Conservation (phyloP, 345 rosid genomes). For the Salix arbutifolia region DNA sequence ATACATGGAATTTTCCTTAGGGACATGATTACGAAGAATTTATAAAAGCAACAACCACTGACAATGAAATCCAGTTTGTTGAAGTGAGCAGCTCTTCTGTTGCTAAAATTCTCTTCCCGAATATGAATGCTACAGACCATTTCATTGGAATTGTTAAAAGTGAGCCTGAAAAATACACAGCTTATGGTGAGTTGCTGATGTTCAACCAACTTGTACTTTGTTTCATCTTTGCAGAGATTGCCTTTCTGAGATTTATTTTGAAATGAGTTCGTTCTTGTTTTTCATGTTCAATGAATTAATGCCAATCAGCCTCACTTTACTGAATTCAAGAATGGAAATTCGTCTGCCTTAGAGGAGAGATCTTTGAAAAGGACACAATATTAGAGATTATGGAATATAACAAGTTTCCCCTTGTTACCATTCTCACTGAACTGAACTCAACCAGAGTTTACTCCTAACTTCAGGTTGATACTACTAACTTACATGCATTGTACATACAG, state of each 20-base stretch:
- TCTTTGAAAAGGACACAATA: constrained; percentile 45
- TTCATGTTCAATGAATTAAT: neutral
- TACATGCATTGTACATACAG: neutral
- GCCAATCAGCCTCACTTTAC: neutral
- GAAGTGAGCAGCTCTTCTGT: constrained; percentile 40
- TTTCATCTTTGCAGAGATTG: neutral
- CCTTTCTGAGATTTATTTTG: neutral
- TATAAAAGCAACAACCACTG: constrained; percentile 56
- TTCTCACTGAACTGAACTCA: constrained; percentile 64
- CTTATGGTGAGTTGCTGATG: constrained; percentile 50
- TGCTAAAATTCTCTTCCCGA: constrained; percentile 64
- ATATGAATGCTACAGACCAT: constrained; percentile 25
- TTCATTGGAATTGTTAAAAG: constrained; percentile 76
- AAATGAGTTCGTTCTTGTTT: neutral
- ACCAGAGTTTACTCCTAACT: constrained; percentile 70
- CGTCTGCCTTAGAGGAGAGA: constrained; percentile 53
- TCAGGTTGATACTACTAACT: constrained; percentile 49
- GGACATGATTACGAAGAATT: constrained; percentile 61
- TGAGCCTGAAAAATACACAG: constrained; percentile 69
- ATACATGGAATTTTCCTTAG: constrained; percentile 29
- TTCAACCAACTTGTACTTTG: neutral
- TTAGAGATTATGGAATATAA: constrained; percentile 59
- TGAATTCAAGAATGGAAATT: constrained; percentile 5
- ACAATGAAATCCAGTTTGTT: constrained; percentile 70
- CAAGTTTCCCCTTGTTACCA: constrained; percentile 81